These are phyloP conservation scores for Dillenia suffruticosa DNA, from an alignment of 164 flowering plant species.

Conservation along the genomic window DNA sequence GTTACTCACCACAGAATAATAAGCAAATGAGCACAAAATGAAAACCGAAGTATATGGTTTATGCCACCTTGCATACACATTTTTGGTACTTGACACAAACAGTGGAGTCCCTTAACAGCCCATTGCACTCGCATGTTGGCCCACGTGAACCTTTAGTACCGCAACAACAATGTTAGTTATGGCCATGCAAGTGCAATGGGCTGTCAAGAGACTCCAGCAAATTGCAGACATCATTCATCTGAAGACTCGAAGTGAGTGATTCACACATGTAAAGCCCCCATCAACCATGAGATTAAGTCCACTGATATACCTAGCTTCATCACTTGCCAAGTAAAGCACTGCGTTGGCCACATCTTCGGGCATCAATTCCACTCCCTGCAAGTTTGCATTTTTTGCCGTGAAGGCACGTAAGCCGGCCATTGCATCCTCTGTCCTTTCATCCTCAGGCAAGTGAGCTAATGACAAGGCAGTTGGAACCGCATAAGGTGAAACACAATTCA, in stretches of 20 bases:
- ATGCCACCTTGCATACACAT: too few species aligned
- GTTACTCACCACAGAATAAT: too few species aligned
- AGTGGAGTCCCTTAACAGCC: too few species aligned
- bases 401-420: constrained; percentile 43
- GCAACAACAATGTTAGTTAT: too few species aligned
- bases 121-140: too few species aligned
- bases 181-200: too few species aligned
- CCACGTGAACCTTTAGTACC: too few species aligned
- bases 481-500: constrained; percentile 90
- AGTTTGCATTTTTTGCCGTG: constrained; percentile 37
- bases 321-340: constrained; percentile 71
- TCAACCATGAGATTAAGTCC: constrained; percentile 80
- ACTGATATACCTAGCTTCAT: constrained; percentile 77
- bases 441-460: constrained; percentile 67
- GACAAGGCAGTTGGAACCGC: constrained; percentile 60
- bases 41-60: too few species aligned
- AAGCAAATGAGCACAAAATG: too few species aligned
- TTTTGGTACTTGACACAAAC: too few species aligned
- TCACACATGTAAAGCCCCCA: constrained; percentile 64
- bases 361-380: constrained; percentile 60
- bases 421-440: constrained; percentile 58
- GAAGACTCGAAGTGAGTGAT: constrained; percentile 62
- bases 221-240: constrained; percentile 24
- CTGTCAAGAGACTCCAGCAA: too few species aligned
- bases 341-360: constrained; percentile 73